Evolutionary conservation across 2,329 filamentous ascomycete species (phyloP).

Genomic region (Neonectria sp.): DNA sequence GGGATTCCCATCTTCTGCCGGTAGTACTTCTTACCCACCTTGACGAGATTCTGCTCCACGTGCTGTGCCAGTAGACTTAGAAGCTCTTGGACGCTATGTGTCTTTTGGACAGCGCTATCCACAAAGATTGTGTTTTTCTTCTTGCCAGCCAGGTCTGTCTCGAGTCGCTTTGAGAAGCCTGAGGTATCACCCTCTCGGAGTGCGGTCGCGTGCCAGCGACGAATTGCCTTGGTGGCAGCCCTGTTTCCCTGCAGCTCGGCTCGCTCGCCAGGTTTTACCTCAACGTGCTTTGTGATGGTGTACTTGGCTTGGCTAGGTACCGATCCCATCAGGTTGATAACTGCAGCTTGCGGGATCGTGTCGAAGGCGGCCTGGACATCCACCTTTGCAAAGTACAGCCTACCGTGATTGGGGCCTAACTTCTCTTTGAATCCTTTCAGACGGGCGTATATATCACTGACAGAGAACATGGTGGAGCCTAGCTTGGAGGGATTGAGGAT

Average conservation of each 20-base stretch:
- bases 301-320: constrained; percentile 75
- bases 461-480: constrained; percentile 86
- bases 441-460: constrained; percentile 83
- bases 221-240: constrained; percentile 55
- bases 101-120: constrained; percentile 73
- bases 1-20: constrained; percentile 92
- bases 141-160: constrained; percentile 54
- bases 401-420: constrained; percentile 57
- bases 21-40: constrained; percentile 90
- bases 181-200: constrained; percentile 57
- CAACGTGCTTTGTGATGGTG: constrained; percentile 79
- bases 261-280: constrained; percentile 70
- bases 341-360: constrained; percentile 86
- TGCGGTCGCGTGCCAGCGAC: constrained; percentile 69
- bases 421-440: constrained; percentile 77
- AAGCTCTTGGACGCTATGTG: constrained; percentile 71
- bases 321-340: constrained; percentile 76
- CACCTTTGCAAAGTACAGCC: constrained; percentile 90
- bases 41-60: constrained; percentile 87
- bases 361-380: constrained; percentile 96
- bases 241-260: constrained; percentile 36
- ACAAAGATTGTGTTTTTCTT: constrained; percentile 84
- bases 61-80: constrained; percentile 83
- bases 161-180: constrained; percentile 63
- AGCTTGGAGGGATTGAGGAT: constrained; percentile 70